Evolutionary conservation across 805 yeast genomes (phyloP).

Genomic region (Babjeviella inositovora): DNA sequence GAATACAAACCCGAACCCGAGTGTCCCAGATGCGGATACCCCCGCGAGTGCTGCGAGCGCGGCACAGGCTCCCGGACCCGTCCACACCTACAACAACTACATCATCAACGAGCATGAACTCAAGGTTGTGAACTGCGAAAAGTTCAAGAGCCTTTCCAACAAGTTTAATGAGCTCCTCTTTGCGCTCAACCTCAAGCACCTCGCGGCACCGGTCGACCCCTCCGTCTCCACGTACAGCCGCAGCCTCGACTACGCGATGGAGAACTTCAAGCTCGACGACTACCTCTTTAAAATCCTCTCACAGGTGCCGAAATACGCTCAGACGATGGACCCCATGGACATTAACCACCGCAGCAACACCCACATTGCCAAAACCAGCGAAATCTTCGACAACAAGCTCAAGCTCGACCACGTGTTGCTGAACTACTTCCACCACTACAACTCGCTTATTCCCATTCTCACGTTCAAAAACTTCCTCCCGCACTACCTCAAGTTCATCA

Average conservation of each 20-base stretch:
- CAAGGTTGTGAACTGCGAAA: not conserved
- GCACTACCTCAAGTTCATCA: conserved; percentile 30
- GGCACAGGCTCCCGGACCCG: not conserved
- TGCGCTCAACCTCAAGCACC: not conserved
- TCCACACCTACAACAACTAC: conserved; percentile 4
- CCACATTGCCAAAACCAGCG: conserved; percentile 5
- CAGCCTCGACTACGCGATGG: conserved; percentile 9
- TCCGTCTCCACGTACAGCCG: conserved; percentile 12
- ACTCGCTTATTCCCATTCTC: conserved; percentile 35
- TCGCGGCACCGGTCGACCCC: conserved; percentile 5
- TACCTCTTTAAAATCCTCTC: conserved; percentile 9
- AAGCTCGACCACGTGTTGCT: conserved; percentile 25
- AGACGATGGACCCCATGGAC: conserved; percentile 3
- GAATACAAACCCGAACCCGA: conserved; percentile 2
- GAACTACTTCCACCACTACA: conserved; percentile 33
- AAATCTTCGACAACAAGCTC: conserved; percentile 1
- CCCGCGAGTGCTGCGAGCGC: not conserved
- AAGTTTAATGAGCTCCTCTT: not conserved
- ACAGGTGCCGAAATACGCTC: conserved; percentile 10
- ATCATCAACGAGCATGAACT: conserved; percentile 1
- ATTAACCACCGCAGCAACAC: conserved; percentile 7
- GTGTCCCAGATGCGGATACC: conserved; percentile 2
- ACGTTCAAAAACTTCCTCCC: conserved; percentile 37
- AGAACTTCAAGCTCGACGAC: conserved; percentile 5
- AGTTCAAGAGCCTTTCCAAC: not conserved